Percentiles rank a stretch among this genome's conserved stretches.
phyloP scores from a whole-genome alignment of 2,329 filamentous ascomycete genomes.

The Lachnellula cervina region DNA sequence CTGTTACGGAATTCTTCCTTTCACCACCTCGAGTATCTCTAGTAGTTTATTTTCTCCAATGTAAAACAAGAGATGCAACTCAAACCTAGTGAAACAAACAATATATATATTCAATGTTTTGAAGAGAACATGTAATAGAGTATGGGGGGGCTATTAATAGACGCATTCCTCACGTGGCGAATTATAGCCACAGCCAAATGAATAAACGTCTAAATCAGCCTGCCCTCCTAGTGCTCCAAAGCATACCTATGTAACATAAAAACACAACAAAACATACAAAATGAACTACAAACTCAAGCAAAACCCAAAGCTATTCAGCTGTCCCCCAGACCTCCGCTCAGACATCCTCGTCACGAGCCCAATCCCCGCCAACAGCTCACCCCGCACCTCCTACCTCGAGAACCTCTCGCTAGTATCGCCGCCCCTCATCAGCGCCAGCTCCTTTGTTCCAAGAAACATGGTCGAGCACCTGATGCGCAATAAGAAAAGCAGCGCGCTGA shows the following conservation, averaged over 20 bases:
- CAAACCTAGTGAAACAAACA: too few species aligned
- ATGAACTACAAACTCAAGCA: not conserved
- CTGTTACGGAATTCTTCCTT: too few species aligned
- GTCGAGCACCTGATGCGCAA: constrained; percentile 20
- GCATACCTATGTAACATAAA: too few species aligned
- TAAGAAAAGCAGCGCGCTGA: constrained; percentile 21
- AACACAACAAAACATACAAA: not conserved
- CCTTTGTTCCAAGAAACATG: constrained; percentile 17
- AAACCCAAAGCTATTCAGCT: not conserved
- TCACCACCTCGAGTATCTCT: too few species aligned
- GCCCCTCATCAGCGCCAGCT: constrained; percentile 20
- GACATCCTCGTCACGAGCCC: constrained; percentile 8
- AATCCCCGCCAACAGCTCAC: constrained; percentile 2
- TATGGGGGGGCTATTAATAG: not conserved
- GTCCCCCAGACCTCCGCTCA: not conserved
- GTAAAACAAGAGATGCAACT: too few species aligned
- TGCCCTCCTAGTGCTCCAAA: too few species aligned
- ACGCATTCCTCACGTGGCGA: not conserved
- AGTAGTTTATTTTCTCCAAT: too few species aligned
- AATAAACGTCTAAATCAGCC: too few species aligned
- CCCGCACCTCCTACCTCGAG: constrained; percentile 14
- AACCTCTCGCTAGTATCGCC: constrained; percentile 10
- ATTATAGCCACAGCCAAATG: not conserved
- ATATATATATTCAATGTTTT: too few species aligned
- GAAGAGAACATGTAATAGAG: not conserved